Evolutionary conservation across 202 grass and related monocot species (phyloP).

Genomic region (Hordeum pubiflorum): DNA sequence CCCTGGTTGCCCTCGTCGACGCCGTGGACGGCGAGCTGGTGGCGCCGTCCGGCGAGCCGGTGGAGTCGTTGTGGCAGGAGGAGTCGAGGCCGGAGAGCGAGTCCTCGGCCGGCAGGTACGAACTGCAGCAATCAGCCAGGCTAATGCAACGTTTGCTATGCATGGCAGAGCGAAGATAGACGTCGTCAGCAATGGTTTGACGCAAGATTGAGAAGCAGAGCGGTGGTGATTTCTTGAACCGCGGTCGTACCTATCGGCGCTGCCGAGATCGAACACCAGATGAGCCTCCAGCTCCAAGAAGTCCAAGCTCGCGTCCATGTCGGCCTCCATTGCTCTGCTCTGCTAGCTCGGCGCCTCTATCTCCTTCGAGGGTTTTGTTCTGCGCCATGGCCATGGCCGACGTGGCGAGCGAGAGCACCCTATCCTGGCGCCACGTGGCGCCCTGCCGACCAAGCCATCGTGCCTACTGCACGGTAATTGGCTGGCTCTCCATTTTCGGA

Average conservation of each 20-base stretch:
- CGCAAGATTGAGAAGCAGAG: not conserved
- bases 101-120: conserved; percentile 18
- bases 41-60: conserved; percentile 28
- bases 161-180: not conserved
- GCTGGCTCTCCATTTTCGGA: not conserved
- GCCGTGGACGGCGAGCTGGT: not conserved
- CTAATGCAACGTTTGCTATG: not conserved
- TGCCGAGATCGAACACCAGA: conserved; percentile 1
- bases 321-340: conserved; percentile 24
- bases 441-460: too few relatives aligned
- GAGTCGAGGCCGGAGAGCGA: not conserved
- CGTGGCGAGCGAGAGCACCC: not conserved
- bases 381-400: not conserved
- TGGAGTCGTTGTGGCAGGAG: conserved; percentile 26
- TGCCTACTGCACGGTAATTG: not conserved
- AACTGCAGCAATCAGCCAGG: not conserved
- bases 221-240: too few relatives aligned
- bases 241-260: conserved; percentile 28
- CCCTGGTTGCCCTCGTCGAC: not conserved
- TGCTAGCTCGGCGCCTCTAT: not conserved
- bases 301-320: conserved; percentile 19
- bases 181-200: not conserved
- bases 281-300: conserved; percentile 28
- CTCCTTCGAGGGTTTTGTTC: not conserved
- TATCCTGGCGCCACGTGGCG: not conserved